These are phyloP conservation scores for Jaenimonas drosophilae DNA, from an alignment of 208 protist genomes.

Conservation along the genomic window DNA sequence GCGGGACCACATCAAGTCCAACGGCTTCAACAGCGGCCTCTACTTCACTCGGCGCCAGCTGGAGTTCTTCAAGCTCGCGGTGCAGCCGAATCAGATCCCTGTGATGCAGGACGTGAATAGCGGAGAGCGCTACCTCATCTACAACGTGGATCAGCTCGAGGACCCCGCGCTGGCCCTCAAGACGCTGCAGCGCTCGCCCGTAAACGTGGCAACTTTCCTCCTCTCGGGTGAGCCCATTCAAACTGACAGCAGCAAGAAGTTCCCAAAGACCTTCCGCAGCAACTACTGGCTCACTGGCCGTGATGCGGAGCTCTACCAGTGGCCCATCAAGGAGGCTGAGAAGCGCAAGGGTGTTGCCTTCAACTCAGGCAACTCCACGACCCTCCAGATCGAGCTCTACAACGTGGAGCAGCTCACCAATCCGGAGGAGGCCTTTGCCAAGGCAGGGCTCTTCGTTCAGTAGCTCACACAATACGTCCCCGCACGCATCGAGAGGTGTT, in stretches of 20 bases:
- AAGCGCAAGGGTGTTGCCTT: slow-evolving; percentile 67
- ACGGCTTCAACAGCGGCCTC: slow-evolving; percentile 82
- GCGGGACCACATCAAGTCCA: slow-evolving; percentile 64
- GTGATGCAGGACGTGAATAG: slow-evolving; percentile 54
- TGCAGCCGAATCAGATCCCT: slow-evolving; percentile 48
- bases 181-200: slow-evolving; percentile 65
- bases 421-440: slow-evolving; percentile 79
- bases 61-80: slow-evolving; percentile 73
- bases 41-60: slow-evolving; percentile 82
- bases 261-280: slow-evolving; percentile 60
- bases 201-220: slow-evolving; percentile 74
- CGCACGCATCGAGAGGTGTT: too few species aligned
- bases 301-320: slow-evolving; percentile 84
- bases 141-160: slow-evolving; percentile 84
- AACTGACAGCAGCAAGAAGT: slow-evolving; percentile 58
- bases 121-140: slow-evolving; percentile 72
- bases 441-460: slow-evolving; percentile 70
- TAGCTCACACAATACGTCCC: too few species aligned
- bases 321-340: slow-evolving; percentile 73
- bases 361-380: slow-evolving; percentile 24
- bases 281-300: slow-evolving; percentile 85
- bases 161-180: slow-evolving; percentile 74
- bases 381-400: slow-evolving; percentile 71
- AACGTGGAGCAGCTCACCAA: slow-evolving; percentile 86
- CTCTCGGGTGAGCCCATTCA: slow-evolving; percentile 75